Evolutionary conservation across 2,329 filamentous ascomycete species (phyloP), one percentile per base, ranked within the genome.

Genomic region (Phialemoniopsis sp.): DNA sequence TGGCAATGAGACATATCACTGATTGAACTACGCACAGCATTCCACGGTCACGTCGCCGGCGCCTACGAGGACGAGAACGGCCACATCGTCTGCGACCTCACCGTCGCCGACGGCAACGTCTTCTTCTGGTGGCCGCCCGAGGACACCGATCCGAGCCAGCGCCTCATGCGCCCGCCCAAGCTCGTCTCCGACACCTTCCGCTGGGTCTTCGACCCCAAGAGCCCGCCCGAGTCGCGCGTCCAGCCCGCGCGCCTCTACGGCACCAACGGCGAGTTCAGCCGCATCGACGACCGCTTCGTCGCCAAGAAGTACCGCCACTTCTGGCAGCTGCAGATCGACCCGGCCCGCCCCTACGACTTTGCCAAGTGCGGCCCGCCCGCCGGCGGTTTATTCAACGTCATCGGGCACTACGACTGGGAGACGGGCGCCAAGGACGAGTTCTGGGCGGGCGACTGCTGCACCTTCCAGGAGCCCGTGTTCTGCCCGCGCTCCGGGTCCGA

Each of bases 401-500:
- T 74, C 9, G 67, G 59, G n/a, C 66, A 72, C 41, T 62, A 68
- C 34, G 57, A 67, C 4, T 64, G 66, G 65, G 53, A 55, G 13
- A 60, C 57, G 6, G 62, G 62, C 1, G 38, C 49, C 2, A 57
- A 63, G 19, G 60, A 69, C 29, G 58, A 66, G 10, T 74, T 62
- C 47, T 72, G 64, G 40, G 59, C 67, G 0, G 68, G 70, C 55
- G 4, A 70, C 62, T n/a, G n/a, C 2, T 62, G 60, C 18, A 70
- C 69, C 0, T 70, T 75, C 44, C 73, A 77, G 49, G 73, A 78
- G 44, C 73, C 73, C 0, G 65, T 70, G 0, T 78, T 78, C 41
- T 67, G 77, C 12, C 72, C 73, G 0, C 57, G 59, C 26, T 51
- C 52, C 0, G 57, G 60, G 3, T 58, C 57, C 15, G 62, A 56